Evolutionary conservation across 148 eudicot species (phyloP), one percentile per base, ranked within the genome.

Genomic region (Suaeda aralocaspica): DNA sequence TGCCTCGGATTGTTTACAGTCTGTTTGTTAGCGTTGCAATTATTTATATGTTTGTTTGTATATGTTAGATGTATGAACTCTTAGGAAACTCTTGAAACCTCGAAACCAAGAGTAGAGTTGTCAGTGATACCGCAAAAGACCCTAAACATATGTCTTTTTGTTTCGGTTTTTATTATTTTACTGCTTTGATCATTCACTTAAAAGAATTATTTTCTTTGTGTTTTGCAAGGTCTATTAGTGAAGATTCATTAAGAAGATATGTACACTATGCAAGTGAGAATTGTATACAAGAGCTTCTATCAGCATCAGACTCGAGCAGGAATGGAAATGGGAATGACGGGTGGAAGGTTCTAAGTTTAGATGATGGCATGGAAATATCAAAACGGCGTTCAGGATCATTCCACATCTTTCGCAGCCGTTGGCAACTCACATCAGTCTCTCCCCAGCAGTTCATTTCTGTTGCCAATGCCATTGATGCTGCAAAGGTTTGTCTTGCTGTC

Each of bases 391-490:
- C 96, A 21, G 87, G 92, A 19, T 89, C 97, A 1, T 83, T 84
- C 28, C 92, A 87, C 77, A 85, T 85, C n/a, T 89, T 89, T 61
- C 86, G 96, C 19, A 92, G 97, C 72, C 81, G 97, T 9, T 79
- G 96, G 89, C 48, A 83, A 0, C 87, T 92, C 30, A 77, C 74
- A 70, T 89, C 96, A 51, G 96, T 92, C 59, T 81, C 96, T 7
- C 88, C 92, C 4, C 62, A 89, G 59, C 89, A 86, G 70, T 89
- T 92, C 76, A 83, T 89, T 33, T 84, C 91, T 5, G 97, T 92
- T 5, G 96, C 96, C 64, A 92, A 84, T 65, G 97, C 97, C 51
- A 92, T 92, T 28, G 92, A 92, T 81, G 97, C 97, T 74, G 97
- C 97, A 44, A 92, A 87, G 96, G 97, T 85, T 7, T 41, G 45